Evolutionary conservation across 164 flowering plant species (phyloP).

Genomic region (Echeveria elegans): DNA sequence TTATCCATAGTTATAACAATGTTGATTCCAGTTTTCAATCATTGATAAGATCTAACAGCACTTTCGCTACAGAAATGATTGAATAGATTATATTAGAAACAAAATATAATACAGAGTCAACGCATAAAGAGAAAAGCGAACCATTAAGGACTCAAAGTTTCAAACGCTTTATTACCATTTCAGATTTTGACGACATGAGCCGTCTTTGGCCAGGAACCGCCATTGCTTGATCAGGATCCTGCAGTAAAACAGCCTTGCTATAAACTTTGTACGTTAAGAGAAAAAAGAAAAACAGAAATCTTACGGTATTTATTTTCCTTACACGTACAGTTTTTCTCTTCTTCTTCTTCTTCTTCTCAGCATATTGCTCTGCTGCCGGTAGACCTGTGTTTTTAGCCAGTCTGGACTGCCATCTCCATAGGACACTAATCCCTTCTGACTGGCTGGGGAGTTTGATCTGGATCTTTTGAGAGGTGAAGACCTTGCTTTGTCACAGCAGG

Average conservation of each 20-base stretch:
- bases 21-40: neutral
- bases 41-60: neutral
- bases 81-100: neutral
- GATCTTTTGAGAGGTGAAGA: slow-evolving; percentile 33
- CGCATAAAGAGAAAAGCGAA: neutral
- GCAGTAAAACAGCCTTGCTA: slow-evolving; percentile 83
- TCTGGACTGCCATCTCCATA: slow-evolving; percentile 47
- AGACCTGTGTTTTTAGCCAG: neutral
- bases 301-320: neutral
- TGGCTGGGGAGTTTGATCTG: slow-evolving; percentile 41
- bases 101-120: neutral
- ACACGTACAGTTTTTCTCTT: neutral
- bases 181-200: slow-evolving; percentile 99
- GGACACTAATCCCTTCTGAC: slow-evolving; percentile 43
- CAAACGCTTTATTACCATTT: slow-evolving; percentile 9
- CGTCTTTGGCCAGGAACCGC: slow-evolving; percentile 87
- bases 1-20: no score
- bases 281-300: neutral
- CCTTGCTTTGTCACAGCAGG: slow-evolving; percentile 13
- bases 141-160: neutral
- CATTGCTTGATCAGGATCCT: slow-evolving; percentile 53
- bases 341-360: no score
- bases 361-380: neutral
- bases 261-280: slow-evolving; percentile 61
- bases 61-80: neutral